Evolutionary conservation across 2,329 filamentous ascomycete genomes (phyloP).

Genomic region (Xylariaceae sp.): DNA sequence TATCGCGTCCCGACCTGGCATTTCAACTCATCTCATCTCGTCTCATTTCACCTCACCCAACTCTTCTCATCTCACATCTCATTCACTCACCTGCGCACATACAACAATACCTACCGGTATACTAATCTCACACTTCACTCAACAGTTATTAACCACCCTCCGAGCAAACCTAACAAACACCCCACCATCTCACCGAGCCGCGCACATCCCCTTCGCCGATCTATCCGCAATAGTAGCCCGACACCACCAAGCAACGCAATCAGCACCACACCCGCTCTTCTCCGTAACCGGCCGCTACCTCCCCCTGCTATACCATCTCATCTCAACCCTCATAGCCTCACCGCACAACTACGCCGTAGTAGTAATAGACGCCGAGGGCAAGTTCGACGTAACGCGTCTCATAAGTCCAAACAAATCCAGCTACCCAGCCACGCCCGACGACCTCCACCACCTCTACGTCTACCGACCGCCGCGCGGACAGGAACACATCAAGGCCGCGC

Average conservation of each 20-base stretch:
- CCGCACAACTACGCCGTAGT: conserved; percentile 48
- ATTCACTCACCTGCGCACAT: conserved; percentile 2
- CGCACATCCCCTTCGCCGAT: conserved; percentile 37
- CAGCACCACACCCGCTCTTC: conserved; percentile 39
- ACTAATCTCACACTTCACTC: not conserved
- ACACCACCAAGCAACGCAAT: conserved; percentile 47
- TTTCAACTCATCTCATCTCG: not conserved
- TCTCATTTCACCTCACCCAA: conserved; percentile 5
- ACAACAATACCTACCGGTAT: not conserved
- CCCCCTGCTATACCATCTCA: conserved; percentile 53
- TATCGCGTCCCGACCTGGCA: conserved; percentile 22
- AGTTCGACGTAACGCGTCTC: conserved; percentile 52
- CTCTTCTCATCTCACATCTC: too few species aligned
- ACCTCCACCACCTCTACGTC: conserved; percentile 50
- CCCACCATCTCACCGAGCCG: conserved; percentile 15
- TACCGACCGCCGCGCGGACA: conserved; percentile 39
- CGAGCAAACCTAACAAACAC: conserved; percentile 12
- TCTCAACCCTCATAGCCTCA: conserved; percentile 47
- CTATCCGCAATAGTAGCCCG: conserved; percentile 45
- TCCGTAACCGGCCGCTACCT: conserved; percentile 50
- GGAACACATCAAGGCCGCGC: conserved; percentile 33
- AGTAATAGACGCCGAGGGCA: conserved; percentile 51
- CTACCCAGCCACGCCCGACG: conserved; percentile 27
- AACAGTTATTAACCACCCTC: conserved; percentile 26
- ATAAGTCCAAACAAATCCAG: conserved; percentile 7